Evolutionary conservation across 768 basidiomycete species (phyloP).

Genomic region (Jaapia argillacea): DNA sequence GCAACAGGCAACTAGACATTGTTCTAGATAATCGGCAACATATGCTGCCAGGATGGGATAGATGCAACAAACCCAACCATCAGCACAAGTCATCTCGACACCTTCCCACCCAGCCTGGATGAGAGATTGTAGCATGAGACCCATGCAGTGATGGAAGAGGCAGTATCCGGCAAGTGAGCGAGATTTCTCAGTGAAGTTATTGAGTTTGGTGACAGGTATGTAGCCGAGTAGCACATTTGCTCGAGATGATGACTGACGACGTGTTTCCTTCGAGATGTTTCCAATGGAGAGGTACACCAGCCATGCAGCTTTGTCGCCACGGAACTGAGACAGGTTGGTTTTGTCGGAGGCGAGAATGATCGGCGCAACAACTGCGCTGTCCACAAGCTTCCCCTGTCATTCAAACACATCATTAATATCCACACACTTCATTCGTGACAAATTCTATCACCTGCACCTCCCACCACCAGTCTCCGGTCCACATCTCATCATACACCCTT

Average conservation of each 20-base stretch:
- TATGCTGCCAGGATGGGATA: constrained; percentile 15
- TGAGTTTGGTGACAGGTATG: constrained; percentile 17
- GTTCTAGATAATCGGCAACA: constrained; percentile 16
- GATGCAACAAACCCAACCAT: constrained; percentile 7
- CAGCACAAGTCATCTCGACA: constrained; percentile 11
- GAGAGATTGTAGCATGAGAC: constrained; percentile 9
- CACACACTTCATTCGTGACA: background rate
- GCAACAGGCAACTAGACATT: constrained; percentile 12
- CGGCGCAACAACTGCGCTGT: constrained; percentile 3
- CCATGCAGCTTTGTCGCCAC: constrained; percentile 11
- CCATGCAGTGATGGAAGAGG: constrained; percentile 15
- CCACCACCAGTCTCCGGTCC: constrained; percentile 18
- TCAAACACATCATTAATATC: too few species aligned
- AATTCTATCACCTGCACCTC: constrained; percentile 10
- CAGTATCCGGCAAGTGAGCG: constrained; percentile 9
- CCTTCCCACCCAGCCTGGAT: constrained; percentile 10
- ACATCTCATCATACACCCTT: constrained; percentile 11
- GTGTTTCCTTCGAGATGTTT: constrained; percentile 13
- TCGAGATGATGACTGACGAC: constrained; percentile 3
- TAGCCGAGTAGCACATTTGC: constrained; percentile 13
- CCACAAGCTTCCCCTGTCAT: constrained; percentile 10
- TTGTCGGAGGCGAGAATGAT: constrained; percentile 9
- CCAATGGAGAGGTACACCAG: constrained; percentile 17
- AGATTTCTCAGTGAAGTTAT: constrained; percentile 11
- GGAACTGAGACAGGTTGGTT: constrained; percentile 7